Evolutionary conservation across 2,329 filamentous ascomycete species (phyloP).

Genomic region (Chlorencoelia australis): DNA sequence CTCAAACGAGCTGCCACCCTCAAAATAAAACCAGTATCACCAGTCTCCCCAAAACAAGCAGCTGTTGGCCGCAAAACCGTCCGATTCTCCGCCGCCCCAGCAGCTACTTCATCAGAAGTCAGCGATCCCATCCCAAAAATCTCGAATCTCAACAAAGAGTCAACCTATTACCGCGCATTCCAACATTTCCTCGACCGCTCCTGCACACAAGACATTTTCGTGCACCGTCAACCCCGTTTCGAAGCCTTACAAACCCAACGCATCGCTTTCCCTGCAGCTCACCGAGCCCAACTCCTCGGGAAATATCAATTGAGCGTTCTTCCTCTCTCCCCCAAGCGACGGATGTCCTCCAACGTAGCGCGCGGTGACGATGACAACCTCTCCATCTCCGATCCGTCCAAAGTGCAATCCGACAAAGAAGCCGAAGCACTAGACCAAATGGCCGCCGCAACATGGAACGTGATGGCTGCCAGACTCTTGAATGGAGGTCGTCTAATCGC

Average conservation of each 20-base stretch:
- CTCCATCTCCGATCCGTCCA: constrained; percentile 52
- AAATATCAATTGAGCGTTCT: constrained; percentile 70
- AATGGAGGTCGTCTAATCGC: constrained; percentile 56
- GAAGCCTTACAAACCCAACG: constrained; percentile 82
- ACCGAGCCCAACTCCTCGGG: constrained; percentile 73
- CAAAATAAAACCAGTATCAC: constrained; percentile 30
- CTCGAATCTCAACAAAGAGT: no score
- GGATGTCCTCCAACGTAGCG: constrained; percentile 61
- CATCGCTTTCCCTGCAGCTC: constrained; percentile 59
- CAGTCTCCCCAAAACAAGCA: constrained; percentile 19
- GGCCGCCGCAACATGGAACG: constrained; percentile 49
- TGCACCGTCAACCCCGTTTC: constrained; percentile 75
- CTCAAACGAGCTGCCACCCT: constrained; percentile 22
- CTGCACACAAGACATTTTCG: constrained; percentile 64
- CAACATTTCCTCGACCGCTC: constrained; percentile 60
- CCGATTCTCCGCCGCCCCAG: constrained; percentile 50
- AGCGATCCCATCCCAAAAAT: no score
- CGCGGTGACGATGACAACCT: constrained; percentile 57
- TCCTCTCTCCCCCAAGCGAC: constrained; percentile 59
- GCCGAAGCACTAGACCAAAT: constrained; percentile 69
- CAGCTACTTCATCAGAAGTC: constrained; percentile 9
- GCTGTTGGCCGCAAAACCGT: constrained; percentile 57
- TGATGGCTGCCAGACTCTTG: constrained; percentile 49
- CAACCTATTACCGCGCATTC: constrained; percentile 83
- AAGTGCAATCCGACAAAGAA: constrained; percentile 63